A percentile compares a stretch with the other conserved stretches of the same genome.
Conservation (phyloP, 1,284 basidiomycete species). For the Ceratorhiza oryzae-sativae region DNA sequence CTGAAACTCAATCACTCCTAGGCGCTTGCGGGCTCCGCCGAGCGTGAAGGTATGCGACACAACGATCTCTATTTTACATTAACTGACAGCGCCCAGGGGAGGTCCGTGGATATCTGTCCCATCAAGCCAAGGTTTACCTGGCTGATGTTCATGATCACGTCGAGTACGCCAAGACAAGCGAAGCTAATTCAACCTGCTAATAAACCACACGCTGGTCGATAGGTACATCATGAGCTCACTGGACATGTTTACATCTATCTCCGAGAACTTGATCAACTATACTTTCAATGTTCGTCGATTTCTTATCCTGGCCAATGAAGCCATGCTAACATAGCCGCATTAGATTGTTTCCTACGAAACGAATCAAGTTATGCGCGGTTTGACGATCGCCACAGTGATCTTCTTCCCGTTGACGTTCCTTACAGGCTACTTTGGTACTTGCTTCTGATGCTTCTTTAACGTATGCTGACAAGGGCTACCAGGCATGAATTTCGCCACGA, state of each 20-base stretch:
- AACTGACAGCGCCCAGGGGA: slow-evolving; percentile 9
- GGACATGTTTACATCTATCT: slow-evolving; percentile 71
- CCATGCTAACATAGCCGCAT: not conserved
- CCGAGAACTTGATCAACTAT: slow-evolving; percentile 73
- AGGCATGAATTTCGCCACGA: slow-evolving; percentile 70
- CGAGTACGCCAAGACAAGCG: slow-evolving; percentile 56
- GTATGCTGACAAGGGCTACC: slow-evolving; percentile 25
- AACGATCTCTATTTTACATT: not conserved
- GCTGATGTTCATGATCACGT: slow-evolving; percentile 75
- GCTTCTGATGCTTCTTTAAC: not conserved
- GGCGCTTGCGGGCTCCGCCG: slow-evolving; percentile 30
- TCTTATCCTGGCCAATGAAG: not conserved
- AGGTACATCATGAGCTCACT: slow-evolving; percentile 65
- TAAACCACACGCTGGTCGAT: not conserved
- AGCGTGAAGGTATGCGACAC: slow-evolving; percentile 20
- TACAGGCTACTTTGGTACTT: slow-evolving; percentile 67
- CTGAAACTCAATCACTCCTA: not conserved
- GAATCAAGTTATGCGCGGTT: slow-evolving; percentile 71
- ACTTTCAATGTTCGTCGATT: slow-evolving; percentile 62
- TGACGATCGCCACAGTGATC: slow-evolving; percentile 70
- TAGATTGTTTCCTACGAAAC: slow-evolving; percentile 66
- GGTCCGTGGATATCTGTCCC: slow-evolving; percentile 67
- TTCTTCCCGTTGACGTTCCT: slow-evolving; percentile 73
- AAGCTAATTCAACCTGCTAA: not conserved
- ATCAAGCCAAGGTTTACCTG: slow-evolving; percentile 71